A percentile compares a stretch with the other conserved stretches of the same genome.
phyloP scores from a whole-genome alignment of 305 asterid species.

The Fraxinus angustifolia region DNA sequence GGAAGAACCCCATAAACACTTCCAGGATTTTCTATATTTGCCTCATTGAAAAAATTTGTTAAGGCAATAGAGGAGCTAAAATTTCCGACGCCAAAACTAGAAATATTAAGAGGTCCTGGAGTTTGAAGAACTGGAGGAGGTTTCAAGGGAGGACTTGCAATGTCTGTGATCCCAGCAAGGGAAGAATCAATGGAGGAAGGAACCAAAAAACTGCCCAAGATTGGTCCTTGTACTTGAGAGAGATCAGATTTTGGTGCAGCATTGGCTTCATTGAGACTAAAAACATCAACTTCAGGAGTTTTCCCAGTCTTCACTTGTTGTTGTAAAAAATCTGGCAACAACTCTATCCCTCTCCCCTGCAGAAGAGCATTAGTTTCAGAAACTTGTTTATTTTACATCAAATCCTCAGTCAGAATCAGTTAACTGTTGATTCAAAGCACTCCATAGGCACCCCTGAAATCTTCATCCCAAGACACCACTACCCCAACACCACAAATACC shows the following conservation, averaged over 20 bases:
- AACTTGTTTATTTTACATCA: not conserved
- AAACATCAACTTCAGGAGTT: slow-evolving; percentile 41
- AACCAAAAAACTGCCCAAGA: slow-evolving; percentile 50
- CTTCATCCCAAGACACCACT: not conserved
- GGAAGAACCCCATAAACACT: slow-evolving; percentile 26
- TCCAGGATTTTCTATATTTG: slow-evolving; percentile 26
- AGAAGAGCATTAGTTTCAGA: slow-evolving; percentile 9
- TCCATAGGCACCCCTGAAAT: not conserved
- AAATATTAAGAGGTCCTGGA: slow-evolving; percentile 19
- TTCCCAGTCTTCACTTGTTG: slow-evolving; percentile 65
- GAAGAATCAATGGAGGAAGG: slow-evolving; percentile 27
- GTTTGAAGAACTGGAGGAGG: slow-evolving; percentile 19
- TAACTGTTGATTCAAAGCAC: not conserved
- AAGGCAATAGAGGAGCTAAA: slow-evolving; percentile 22
- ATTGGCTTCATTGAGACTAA: slow-evolving; percentile 25
- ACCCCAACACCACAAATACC: not conserved
- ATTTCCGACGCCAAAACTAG: slow-evolving; percentile 17
- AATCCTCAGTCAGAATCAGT: not conserved
- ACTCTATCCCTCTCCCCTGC: slow-evolving; percentile 71
- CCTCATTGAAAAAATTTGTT: slow-evolving; percentile 19
- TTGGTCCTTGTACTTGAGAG: slow-evolving; percentile 47
- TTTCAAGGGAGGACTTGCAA: slow-evolving; percentile 18
- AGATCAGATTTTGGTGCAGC: slow-evolving; percentile 33
- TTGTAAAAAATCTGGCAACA: slow-evolving; percentile 69
- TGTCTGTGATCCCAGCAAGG: slow-evolving; percentile 17